Conservation (phyloP, 768 basidiomycete genomes). For the Neoboletus subvelutipes region DNA sequence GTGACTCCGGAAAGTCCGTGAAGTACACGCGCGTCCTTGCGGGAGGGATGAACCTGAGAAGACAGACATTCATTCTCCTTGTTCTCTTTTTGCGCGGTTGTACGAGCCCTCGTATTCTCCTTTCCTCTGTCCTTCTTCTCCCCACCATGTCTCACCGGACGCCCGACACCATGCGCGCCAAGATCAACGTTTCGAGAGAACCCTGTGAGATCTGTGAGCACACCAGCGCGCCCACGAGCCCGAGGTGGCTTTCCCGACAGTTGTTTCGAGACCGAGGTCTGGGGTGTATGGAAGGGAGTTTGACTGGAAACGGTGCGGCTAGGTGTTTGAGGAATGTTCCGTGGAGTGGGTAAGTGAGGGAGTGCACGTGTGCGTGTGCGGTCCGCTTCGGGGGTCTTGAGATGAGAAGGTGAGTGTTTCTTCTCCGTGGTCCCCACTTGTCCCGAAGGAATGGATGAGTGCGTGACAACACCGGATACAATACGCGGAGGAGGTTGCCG, state of each 20-base stretch:
- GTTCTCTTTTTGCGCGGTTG: conserved; percentile 22
- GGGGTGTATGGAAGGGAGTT: conserved; percentile 18
- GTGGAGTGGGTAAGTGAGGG: background rate
- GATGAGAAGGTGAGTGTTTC: conserved; percentile 4
- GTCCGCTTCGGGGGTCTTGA: background rate
- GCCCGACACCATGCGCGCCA: conserved; percentile 30
- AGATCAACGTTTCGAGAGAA: conserved; percentile 34
- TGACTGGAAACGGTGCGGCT: conserved; percentile 23
- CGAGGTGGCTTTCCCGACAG: conserved; percentile 31
- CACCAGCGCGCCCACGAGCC: conserved; percentile 28
- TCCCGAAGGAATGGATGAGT: conserved; percentile 1
- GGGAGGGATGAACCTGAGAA: conserved; percentile 1
- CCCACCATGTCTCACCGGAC: conserved; percentile 6
- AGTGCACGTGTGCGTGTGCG: conserved; percentile 14
- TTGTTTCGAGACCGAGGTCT: conserved; percentile 15
- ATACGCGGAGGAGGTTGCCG: conserved; percentile 20
- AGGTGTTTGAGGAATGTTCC: conserved; percentile 8
- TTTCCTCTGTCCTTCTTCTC: conserved; percentile 32
- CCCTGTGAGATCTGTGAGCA: conserved; percentile 42
- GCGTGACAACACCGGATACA: background rate
- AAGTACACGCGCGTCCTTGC: conserved; percentile 9
- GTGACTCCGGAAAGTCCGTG: background rate
- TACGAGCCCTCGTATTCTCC: conserved; percentile 22
- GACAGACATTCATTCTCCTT: conserved; percentile 28
- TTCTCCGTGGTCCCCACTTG: background rate